phyloP scores from a whole-genome alignment of 1,284 basidiomycete genomes.

The Fistulina hepatica region DNA sequence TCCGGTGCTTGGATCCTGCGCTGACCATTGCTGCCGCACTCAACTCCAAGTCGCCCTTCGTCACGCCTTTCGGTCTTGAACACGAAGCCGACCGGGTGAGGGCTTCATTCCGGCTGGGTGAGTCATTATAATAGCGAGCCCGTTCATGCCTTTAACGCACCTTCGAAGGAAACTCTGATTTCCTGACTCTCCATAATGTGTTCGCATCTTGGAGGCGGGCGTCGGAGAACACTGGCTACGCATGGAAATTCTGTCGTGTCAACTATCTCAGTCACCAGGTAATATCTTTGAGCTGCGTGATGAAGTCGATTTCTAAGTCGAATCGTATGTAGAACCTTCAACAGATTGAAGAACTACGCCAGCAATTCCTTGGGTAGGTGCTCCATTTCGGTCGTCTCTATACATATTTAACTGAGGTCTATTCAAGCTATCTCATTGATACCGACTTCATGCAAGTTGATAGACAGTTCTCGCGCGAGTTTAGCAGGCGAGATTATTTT shows the following conservation, averaged over 20 bases:
- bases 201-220: constrained; percentile 83
- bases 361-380: constrained; percentile 76
- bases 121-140: constrained; percentile 17
- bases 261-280: constrained; percentile 86
- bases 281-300: constrained; percentile 12
- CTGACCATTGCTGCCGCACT: constrained; percentile 91
- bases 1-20: constrained; percentile 90
- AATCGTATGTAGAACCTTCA: constrained; percentile 60
- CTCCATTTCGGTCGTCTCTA: not conserved
- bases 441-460: constrained; percentile 77
- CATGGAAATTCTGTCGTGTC: constrained; percentile 69
- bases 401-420: constrained; percentile 7
- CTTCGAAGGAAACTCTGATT: constrained; percentile 82
- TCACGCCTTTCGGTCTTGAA: constrained; percentile 84
- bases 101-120: constrained; percentile 67
- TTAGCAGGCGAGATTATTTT: constrained; percentile 45
- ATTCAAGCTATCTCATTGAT: constrained; percentile 68
- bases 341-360: constrained; percentile 94
- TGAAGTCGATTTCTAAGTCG: not conserved
- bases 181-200: constrained; percentile 86
- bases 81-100: constrained; percentile 83
- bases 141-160: constrained; percentile 1
- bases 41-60: constrained; percentile 90
- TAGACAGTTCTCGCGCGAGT: constrained; percentile 52
- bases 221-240: constrained; percentile 51